Evolutionary conservation across 2,329 filamentous ascomycete species (phyloP).

Genomic region (Microdochium trichocladiopsis): DNA sequence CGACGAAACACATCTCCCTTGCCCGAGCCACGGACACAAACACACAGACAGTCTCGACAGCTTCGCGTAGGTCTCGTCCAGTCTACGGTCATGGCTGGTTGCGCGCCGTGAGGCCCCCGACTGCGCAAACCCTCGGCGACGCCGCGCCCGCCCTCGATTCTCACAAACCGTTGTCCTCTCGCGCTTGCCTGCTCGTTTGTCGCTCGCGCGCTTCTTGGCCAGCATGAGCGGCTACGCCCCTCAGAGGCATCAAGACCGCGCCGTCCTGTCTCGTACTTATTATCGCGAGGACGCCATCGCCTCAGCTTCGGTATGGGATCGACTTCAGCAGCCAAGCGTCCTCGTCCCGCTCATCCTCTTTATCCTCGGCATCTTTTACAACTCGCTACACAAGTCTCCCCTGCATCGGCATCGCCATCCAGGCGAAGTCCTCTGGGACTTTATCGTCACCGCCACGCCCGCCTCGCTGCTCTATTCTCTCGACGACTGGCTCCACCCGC

Average conservation of each 20-base stretch:
- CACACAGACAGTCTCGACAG: too few relatives aligned
- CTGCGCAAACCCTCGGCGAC: too few relatives aligned
- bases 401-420: conserved; percentile 25
- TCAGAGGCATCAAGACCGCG: conserved; percentile 18
- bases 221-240: conserved; percentile 29
- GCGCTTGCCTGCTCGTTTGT: conserved; percentile 4
- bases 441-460: conserved; percentile 49
- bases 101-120: too few relatives aligned
- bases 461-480: conserved; percentile 48
- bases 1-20: too few relatives aligned
- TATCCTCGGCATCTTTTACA: conserved; percentile 25
- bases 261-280: conserved; percentile 11
- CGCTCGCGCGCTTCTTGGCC: conserved; percentile 6
- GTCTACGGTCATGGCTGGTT: too few relatives aligned
- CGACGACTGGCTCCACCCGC: conserved; percentile 46
- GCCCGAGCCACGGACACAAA: too few relatives aligned
- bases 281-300: conserved; percentile 8
- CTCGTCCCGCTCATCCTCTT: conserved; percentile 26
- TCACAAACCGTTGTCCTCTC: conserved; percentile 2
- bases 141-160: neutral
- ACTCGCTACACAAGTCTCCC: conserved; percentile 19
- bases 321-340: conserved; percentile 25
- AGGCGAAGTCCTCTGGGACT: conserved; percentile 51
- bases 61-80: too few relatives aligned
- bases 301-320: conserved; percentile 16